Base-by-base conservation (phyloP, 495 filamentous ascomycete species). In the Aspergillus carlsbadensis region DNA sequence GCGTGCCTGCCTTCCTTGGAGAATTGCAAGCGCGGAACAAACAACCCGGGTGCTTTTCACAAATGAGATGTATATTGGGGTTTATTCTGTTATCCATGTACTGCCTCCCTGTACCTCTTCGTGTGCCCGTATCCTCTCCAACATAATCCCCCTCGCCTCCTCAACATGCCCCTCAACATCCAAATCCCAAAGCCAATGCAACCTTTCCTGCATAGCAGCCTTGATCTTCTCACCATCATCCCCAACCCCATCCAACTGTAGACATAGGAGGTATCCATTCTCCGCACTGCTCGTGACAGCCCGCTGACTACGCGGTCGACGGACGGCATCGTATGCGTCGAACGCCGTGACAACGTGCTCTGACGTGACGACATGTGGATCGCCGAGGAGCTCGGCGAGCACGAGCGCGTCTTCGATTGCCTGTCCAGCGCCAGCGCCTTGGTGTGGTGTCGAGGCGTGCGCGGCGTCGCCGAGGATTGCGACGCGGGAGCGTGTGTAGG, bases 401-500 rank as follows among this genome's bases (percentile, higher is more conserved):
- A 88, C 74, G 44, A 78, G 78, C 6, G 84, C 80, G 68, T 90
- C 87, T 62, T 90, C 87, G 31, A 90, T 81, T 3, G 84, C 83
- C 69, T 85, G 81, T 0, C 87, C 86, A 0, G 85, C 86, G 0
- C 87, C 87, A 1, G 86, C 76, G 8, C 86, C 87, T 59, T 89
- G 85, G 61, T 89, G 86, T 0, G 87, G 87, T 3, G 86, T 87
- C 0, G 79, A 79, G 0, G 87, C 85, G 58, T 90, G 87, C 0
- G 87, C 87, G 0, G 87, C 87, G 58, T 90, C 87, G 1, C 88
- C 87, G 0, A 88, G 68, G 2, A 90, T 71, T 6, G 78, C 81
- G 0, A 89, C 60, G 0, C 77, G 73, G 2, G 77, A 80, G 29
- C 77, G 78, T 50, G 70, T 73, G 55, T 81, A 90, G 1, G 76